Evolutionary conservation across 1,284 basidiomycete genomes (phyloP).

Genomic region (Earliella scabrosa): DNA sequence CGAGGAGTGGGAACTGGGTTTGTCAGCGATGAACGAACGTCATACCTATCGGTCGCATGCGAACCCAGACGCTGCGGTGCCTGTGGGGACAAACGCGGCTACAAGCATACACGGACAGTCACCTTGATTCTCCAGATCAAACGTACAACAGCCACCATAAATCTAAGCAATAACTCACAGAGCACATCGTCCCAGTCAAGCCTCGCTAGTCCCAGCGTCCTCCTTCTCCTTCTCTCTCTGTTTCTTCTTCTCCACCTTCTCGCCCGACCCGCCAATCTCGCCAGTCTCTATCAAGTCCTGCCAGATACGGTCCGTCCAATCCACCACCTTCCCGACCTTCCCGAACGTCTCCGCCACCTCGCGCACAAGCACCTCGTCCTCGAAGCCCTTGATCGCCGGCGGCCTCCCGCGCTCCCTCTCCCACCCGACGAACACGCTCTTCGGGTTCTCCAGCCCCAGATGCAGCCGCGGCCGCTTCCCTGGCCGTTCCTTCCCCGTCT

Average conservation of each 20-base stretch:
- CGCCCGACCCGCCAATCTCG: constrained; percentile 17
- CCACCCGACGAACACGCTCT: constrained; percentile 19
- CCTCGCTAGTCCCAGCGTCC: background rate
- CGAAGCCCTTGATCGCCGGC: constrained; percentile 50
- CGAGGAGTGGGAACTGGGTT: too few relatives aligned
- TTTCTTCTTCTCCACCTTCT: too few relatives aligned
- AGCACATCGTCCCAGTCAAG: background rate
- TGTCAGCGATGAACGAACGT: too few relatives aligned
- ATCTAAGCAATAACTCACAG: background rate
- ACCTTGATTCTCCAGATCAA: background rate
- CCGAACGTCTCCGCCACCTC: constrained; percentile 37
- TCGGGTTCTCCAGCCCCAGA: constrained; percentile 23
- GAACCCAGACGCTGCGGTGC: too few relatives aligned
- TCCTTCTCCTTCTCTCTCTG: too few relatives aligned
- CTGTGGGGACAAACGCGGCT: too few relatives aligned
- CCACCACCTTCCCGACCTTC: constrained; percentile 37
- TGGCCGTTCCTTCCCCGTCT: constrained; percentile 30
- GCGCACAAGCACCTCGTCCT: constrained; percentile 43
- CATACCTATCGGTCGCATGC: too few relatives aligned
- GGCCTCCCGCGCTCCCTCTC: constrained; percentile 13
- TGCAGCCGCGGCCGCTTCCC: constrained; percentile 33
- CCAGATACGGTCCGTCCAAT: constrained; percentile 50
- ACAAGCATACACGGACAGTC: too few relatives aligned
- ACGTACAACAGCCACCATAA: background rate
- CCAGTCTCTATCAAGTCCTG: constrained; percentile 23